A percentile compares a stretch with the other conserved stretches of the same genome.
phyloP scores from a whole-genome alignment of 2,329 filamentous ascomycete genomes.

The Phialophora tarda region DNA sequence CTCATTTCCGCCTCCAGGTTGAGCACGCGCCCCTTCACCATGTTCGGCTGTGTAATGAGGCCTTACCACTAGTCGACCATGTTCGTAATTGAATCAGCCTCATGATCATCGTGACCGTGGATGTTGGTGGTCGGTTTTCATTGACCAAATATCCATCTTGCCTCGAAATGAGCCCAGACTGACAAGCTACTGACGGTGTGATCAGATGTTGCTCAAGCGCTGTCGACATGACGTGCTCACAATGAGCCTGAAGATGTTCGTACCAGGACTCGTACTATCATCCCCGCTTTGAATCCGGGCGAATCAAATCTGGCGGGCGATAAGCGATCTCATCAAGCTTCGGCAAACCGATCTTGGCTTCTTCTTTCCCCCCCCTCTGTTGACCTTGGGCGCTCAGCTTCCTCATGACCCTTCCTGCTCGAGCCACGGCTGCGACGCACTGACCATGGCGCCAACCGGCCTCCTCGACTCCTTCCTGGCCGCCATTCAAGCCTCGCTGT shows the following conservation, averaged over 20 bases:
- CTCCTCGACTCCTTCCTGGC: constrained; percentile 53
- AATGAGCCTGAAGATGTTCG: too few relatives aligned
- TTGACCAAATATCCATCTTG: too few relatives aligned
- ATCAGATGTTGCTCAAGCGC: neutral
- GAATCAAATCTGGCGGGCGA: neutral
- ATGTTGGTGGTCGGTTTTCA: too few relatives aligned
- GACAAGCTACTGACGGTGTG: too few relatives aligned
- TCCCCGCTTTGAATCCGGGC: too few relatives aligned
- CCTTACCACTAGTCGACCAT: neutral
- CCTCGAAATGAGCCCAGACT: neutral
- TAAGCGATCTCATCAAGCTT: neutral
- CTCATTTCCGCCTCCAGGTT: neutral
- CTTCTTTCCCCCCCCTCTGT: neutral
- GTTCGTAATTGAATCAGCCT: too few relatives aligned
- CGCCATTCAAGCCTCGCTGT: constrained; percentile 61
- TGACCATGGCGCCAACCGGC: constrained; percentile 32
- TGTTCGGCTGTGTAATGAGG: neutral
- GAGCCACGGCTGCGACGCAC: neutral
- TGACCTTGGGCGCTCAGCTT: neutral
- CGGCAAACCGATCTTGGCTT: neutral
- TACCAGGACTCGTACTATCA: too few relatives aligned
- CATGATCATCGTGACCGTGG: too few relatives aligned
- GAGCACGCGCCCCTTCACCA: neutral
- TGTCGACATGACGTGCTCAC: neutral
- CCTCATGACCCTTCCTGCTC: neutral